Conservation (phyloP, 225 moss, liverwort and hornwort genomes). For the Physcomitrellopsis africana region DNA sequence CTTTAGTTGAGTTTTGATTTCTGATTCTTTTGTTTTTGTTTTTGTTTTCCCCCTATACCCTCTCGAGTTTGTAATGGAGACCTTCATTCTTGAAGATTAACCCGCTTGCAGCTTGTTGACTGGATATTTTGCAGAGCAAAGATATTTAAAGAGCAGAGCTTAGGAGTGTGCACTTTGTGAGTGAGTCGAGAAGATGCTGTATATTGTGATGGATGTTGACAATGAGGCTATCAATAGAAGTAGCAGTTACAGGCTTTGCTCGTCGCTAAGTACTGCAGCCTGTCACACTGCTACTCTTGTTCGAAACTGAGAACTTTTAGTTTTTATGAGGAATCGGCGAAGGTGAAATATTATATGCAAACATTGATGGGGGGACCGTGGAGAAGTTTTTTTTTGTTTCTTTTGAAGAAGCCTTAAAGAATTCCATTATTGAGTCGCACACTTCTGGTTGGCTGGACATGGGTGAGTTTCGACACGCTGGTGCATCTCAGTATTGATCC, state of each 20-base stretch:
- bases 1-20: background rate
- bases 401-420: too few relatives aligned
- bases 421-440: too few relatives aligned
- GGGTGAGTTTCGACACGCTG: too few relatives aligned
- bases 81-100: background rate
- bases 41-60: too few relatives aligned
- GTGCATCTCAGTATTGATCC: too few relatives aligned
- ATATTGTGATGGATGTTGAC: constrained; percentile 5
- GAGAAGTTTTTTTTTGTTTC: too few relatives aligned
- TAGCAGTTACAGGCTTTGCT: constrained; percentile 23
- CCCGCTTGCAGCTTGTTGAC: background rate
- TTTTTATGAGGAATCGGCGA: background rate
- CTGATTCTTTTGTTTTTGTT: too few relatives aligned
- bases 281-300: constrained; percentile 16
- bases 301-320: constrained; percentile 20
- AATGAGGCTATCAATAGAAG: constrained; percentile 7
- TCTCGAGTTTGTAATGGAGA: background rate
- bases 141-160: constrained; percentile 6
- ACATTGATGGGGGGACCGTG: too few relatives aligned
- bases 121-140: constrained; percentile 28
- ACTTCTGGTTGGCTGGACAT: too few relatives aligned
- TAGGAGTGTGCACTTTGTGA: constrained; percentile 6
- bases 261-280: background rate
- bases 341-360: background rate
- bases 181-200: constrained; percentile 3